Evolutionary conservation across 352 stramenopile species (phyloP), one percentile per base, ranked within the genome.

Genomic region (Phytophthora constricta): DNA sequence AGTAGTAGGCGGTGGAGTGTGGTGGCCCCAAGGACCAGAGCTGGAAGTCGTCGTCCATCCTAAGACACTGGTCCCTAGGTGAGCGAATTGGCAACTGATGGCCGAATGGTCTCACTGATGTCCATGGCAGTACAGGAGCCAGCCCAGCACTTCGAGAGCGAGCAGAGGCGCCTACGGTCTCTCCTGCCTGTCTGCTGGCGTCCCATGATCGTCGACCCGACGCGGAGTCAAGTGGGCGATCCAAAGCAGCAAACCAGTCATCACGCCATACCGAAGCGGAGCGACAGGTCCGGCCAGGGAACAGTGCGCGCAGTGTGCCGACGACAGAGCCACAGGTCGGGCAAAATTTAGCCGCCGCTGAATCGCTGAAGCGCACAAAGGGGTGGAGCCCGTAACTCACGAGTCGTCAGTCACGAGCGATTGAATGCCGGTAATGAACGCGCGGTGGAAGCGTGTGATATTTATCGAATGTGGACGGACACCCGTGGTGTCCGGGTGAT

Each of bases 1-100:
- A 73, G 19, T 70, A 46, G n/a, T 73, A 73, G n/a, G 69, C 58
- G 0, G 63, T 73, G 14, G 69, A 65, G 23, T 67, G 55, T 11
- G 13, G 7, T 7, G 31, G 31, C 31, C 31, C 31, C 68, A 65
- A 54, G 31, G 53, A 52, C 19, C 41, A 43, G n/a, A 65, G 52
- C 4, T 39, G 39, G 19, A 31, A 57, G 25, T 54, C 39, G 54
- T 63, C 45, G 45, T 61, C 52, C 62, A 72, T 71, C 41, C 9
- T 42, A 17, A 14, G 48, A 16, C 22, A 43, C 22, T 64, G 61
- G 11, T 13, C 20, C n/a, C 27, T 11, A 27, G 47, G 17, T 4
- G 50, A 11, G 28, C 5, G 46, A 72, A 75, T 75, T 50, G 28
- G 4, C n/a, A 52, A 72, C 68, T 75, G 67, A 61, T 26, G 41